Evolutionary conservation across 2,329 filamentous ascomycete genomes (phyloP), one percentile per base, ranked within the genome.

Genomic region (Pseudopithomyces maydicus): DNA sequence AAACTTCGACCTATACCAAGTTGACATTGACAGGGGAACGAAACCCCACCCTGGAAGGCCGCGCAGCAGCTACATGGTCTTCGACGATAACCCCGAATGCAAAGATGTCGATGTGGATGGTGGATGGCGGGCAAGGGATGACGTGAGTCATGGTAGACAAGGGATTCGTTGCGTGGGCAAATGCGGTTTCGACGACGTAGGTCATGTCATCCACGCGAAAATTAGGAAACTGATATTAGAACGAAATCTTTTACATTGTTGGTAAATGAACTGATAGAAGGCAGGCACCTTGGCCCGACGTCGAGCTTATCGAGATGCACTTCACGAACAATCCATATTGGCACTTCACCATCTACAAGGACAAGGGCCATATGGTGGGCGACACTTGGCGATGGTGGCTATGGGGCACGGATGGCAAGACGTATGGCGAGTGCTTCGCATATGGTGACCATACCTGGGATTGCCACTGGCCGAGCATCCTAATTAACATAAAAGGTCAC

Each of bases 221-320:
- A n/a, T n/a, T n/a, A n/a, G n/a, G n/a, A n/a, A n/a, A n/a, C n/a
- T n/a, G n/a, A n/a, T n/a, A n/a, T n/a, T n/a, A n/a, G n/a, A n/a
- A n/a, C n/a, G n/a, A n/a, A n/a, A n/a, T n/a, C n/a, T n/a, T n/a
- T 4, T 29, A 5, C 26, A 26, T 44, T 8, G 1, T 29, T 14
- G 22, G 6, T 15, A n/a, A 12, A 6, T 15, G 29, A 17, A n/a
- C 44, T 46, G 3, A 46, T 26, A 1, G 10, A 19, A 3, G 15
- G 12, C 11, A 47, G 44, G 11, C 44, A 11, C 44, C 44, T 7
- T 47, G 44, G 44, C 44, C 44, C n/a, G 44, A 47, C 29, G 44
- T 47, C 29, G 35, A 47, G n/a, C 26, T 47, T n/a, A 22, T 47
- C 26, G 44, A 47, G 44, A 47, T 47, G 44, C 44, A 47, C 29